phyloP scores from a whole-genome alignment of 352 stramenopile species.

The Phytophthora megakarya region DNA sequence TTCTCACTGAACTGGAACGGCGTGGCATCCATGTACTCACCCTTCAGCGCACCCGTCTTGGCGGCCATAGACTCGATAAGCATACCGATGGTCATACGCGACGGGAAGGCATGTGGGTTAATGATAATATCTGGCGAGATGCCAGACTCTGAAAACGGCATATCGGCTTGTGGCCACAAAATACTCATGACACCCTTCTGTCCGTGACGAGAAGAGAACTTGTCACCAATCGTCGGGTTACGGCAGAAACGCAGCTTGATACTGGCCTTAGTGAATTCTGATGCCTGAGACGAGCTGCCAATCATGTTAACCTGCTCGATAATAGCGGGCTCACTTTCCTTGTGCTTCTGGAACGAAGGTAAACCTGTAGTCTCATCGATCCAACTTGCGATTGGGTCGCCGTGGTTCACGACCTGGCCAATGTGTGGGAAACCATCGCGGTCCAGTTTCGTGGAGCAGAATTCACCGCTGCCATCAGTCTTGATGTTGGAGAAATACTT shows the following conservation, averaged over 20 bases:
- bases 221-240: slow-evolving; percentile 99
- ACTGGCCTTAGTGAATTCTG: slow-evolving; percentile 87
- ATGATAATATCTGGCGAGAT: slow-evolving; percentile 99
- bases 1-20: slow-evolving; percentile 99
- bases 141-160: slow-evolving; percentile 99
- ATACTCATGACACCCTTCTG: slow-evolving; percentile 99
- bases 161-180: slow-evolving; percentile 98
- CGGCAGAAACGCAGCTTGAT: slow-evolving; percentile 98
- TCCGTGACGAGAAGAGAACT: slow-evolving; percentile 99
- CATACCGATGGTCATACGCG: slow-evolving; percentile 98
- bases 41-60: slow-evolving; percentile 98
- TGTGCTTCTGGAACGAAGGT: slow-evolving; percentile 95
- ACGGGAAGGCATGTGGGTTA: slow-evolving; percentile 98
- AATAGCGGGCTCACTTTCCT: slow-evolving; percentile 97
- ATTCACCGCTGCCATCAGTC: slow-evolving; percentile 64
- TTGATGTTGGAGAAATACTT: slow-evolving; percentile 94
- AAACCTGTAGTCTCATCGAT: slow-evolving; percentile 95
- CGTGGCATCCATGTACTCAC: slow-evolving; percentile 97
- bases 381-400: slow-evolving; percentile 96
- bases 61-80: slow-evolving; percentile 99
- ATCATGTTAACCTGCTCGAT: slow-evolving; percentile 96
- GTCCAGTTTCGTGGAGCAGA: slow-evolving; percentile 89
- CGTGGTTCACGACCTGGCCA: slow-evolving; percentile 94
- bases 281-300: slow-evolving; percentile 65
- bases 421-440: slow-evolving; percentile 97